phyloP scores from a whole-genome alignment of 2,329 filamentous ascomycete genomes.

The Xylaria sp. region DNA sequence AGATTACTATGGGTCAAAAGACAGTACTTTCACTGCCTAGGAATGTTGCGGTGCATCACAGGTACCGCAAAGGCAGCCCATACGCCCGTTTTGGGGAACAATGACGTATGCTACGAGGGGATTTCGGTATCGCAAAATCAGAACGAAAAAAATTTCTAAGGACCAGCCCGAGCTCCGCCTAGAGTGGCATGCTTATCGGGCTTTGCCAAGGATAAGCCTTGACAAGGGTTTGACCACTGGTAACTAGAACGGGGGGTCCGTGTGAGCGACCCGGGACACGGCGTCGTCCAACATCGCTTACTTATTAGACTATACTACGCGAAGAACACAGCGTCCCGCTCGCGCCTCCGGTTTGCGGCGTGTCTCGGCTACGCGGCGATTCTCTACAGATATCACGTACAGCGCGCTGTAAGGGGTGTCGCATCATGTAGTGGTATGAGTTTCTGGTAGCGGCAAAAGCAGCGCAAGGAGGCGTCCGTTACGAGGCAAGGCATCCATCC shows the following conservation, averaged over 20 bases:
- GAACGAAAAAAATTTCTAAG: slow-evolving; percentile 1
- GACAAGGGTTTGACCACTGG: background rate
- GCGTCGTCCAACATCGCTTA: background rate
- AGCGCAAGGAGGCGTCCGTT: slow-evolving; percentile 10
- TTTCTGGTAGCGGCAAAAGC: background rate
- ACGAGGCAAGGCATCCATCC: slow-evolving; percentile 4
- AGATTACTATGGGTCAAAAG: slow-evolving; percentile 11
- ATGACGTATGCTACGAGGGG: slow-evolving; percentile 22
- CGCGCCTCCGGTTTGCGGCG: background rate
- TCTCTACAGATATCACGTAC: slow-evolving; percentile 5
- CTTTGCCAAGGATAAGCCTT: slow-evolving; percentile 1
- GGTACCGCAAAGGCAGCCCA: background rate
- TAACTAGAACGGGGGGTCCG: background rate
- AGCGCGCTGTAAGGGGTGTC: background rate
- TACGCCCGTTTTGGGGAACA: slow-evolving; percentile 17
- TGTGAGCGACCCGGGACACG: background rate
- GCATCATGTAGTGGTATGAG: background rate
- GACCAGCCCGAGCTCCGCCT: no score
- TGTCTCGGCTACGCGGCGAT: slow-evolving; percentile 14
- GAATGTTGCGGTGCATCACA: background rate
- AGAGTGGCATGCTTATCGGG: background rate
- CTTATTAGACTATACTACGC: background rate
- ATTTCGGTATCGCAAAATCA: background rate
- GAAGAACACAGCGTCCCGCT: background rate
- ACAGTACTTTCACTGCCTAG: no score